A percentile compares a stretch with the other conserved stretches of the same genome.
These are phyloP conservation scores for Phlyctochytrium arcticum DNA, from an alignment of 192 early-diverging fungal species.

Conservation along the genomic window DNA sequence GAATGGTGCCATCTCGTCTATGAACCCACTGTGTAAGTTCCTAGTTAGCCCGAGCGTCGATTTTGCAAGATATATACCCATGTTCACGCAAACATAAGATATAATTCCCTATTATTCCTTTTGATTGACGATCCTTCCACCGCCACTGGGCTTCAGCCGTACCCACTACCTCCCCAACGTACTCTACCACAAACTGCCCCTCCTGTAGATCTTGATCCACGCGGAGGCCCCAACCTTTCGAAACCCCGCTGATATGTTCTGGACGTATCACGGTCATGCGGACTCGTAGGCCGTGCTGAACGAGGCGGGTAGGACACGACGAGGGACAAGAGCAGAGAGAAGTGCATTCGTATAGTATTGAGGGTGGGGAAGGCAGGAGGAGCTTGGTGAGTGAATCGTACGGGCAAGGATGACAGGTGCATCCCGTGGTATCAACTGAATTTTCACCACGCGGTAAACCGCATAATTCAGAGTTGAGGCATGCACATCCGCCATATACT, in stretches of 20 bases:
- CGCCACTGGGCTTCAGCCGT: conserved; percentile 26
- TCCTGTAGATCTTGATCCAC: background rate
- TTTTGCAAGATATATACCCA: conserved; percentile 3
- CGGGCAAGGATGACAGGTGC: too few relatives aligned
- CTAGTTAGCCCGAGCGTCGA: too few relatives aligned
- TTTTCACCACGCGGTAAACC: too few relatives aligned
- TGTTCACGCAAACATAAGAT: conserved; percentile 33
- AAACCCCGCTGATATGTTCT: background rate
- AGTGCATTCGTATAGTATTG: conserved; percentile 47
- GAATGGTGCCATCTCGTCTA: conserved; percentile 2
- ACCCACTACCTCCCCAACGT: conserved; percentile 35
- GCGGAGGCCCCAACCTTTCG: conserved; percentile 19
- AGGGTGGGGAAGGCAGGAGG: too few relatives aligned
- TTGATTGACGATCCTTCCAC: conserved; percentile 12
- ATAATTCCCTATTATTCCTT: conserved; percentile 12
- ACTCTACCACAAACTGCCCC: conserved; percentile 32
- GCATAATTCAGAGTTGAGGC: too few relatives aligned
- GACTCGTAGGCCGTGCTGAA: conserved; percentile 12
- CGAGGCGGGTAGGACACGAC: conserved; percentile 29
- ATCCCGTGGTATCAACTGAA: too few relatives aligned
- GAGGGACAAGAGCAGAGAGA: conserved; percentile 26
- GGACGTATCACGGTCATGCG: conserved; percentile 6
- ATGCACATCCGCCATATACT: too few relatives aligned
- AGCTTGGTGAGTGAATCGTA: too few relatives aligned
- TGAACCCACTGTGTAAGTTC: too few relatives aligned